A percentile compares a stretch with the other conserved stretches of the same genome.
phyloP scores from a whole-genome alignment of 2,329 filamentous ascomycete species.

The Fusarium pseudonygamai region DNA sequence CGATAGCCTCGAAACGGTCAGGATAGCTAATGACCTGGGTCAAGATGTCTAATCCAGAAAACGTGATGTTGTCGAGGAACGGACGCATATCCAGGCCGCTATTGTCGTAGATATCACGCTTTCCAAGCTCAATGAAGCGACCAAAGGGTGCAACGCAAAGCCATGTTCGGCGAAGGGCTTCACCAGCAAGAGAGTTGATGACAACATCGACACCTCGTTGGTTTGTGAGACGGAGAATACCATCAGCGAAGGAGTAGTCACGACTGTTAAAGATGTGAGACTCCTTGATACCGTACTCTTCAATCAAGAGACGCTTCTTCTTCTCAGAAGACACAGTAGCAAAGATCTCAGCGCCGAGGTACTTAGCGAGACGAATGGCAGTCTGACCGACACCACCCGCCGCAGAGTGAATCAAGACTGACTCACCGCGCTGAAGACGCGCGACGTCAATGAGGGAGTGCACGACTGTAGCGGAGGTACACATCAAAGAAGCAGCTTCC shows the following conservation, averaged over 20 bases:
- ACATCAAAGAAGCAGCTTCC: not conserved
- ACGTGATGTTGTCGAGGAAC: not conserved
- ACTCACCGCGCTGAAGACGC: not conserved
- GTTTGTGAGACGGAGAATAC: not conserved
- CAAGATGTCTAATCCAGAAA: not conserved
- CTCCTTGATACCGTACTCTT: not conserved
- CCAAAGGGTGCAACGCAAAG: constrained; percentile 32
- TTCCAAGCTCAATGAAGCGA: constrained; percentile 48
- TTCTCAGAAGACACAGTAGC: not conserved
- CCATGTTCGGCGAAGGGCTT: constrained; percentile 48
- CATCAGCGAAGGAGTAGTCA: not conserved
- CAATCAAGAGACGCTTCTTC: not conserved
- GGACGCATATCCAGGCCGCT: not conserved
- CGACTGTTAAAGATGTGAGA: not conserved
- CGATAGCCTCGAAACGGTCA: not conserved
- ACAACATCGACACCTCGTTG: constrained; percentile 48
- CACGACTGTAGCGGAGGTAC: not conserved
- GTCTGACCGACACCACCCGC: not conserved
- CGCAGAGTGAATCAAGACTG: not conserved
- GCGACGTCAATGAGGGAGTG: not conserved
- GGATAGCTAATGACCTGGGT: not conserved
- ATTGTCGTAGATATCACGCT: constrained; percentile 6
- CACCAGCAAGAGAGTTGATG: constrained; percentile 48
- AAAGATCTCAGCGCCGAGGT: not conserved
- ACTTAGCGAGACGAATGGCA: not conserved